Evolutionary conservation across 2,329 filamentous ascomycete genomes (phyloP), one percentile per base, ranked within the genome.

Genomic region (Huntiella omanensis): DNA sequence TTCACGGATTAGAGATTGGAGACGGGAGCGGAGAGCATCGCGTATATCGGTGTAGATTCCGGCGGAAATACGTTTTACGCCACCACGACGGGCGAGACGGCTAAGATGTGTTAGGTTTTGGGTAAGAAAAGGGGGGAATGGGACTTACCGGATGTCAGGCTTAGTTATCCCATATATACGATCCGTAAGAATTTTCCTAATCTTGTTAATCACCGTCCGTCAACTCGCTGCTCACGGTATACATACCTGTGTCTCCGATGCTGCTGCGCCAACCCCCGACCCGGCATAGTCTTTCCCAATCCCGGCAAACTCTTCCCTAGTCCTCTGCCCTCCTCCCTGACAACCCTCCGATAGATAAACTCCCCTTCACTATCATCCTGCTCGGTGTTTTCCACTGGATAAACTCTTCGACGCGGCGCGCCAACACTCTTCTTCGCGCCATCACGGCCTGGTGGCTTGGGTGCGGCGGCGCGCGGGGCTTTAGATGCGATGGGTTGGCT

Each of bases 71-170:
- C 82, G 67, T 57, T 86, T 86, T 0, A 88, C 77, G 0, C 83
- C 83, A 1, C 82, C 83, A 5, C 83, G 75, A 4, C 83, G 73
- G 1, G 83, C 83, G 0, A 88, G 61, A 36, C 82, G 77, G 53
- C 80, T 77, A 44, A 3, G 17, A 33, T 16, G 40, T 10, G n/a
- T 42, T 17, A 42, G 22, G 5, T 4, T 32, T 15, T 15, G 12
- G 2, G 17, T 28, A 42, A 11, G 2, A 33, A 6, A 15, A 32
- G 7, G 10, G 10, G 19, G 17, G 12, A 40, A 16, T 11, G 28
- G 54, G 59, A 40, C 41, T 32, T 60, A 73, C 71, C 70, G 60
- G 43, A 75, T 73, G 11, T 65, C 68, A 4, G 65, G 64, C 51
- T 73, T 75, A 1, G 71, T 71, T 73, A 40, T 40, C 12, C 38